These are phyloP conservation scores for Plasmodium knowlesi DNA, from an alignment of 169 alveolate species.

Conservation along the genomic window DNA sequence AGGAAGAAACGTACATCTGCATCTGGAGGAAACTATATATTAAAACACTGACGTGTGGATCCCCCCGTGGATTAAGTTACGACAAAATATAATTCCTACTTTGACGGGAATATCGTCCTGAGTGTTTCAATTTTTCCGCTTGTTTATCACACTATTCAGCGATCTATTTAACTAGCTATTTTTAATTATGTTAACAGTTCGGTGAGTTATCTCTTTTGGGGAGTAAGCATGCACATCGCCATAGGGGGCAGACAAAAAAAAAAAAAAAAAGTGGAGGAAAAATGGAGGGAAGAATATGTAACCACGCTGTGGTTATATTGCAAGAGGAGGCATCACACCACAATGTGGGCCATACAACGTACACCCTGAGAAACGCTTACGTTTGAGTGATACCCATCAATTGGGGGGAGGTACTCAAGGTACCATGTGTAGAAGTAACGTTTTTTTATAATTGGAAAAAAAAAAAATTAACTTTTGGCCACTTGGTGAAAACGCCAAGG, in stretches of 20 bases:
- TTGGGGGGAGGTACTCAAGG: neutral
- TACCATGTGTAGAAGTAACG: neutral
- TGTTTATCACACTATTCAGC: neutral
- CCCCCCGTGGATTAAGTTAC: neutral
- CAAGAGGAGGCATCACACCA: neutral
- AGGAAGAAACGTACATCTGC: neutral
- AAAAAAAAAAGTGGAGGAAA: neutral
- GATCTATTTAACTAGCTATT: neutral
- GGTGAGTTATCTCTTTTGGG: neutral
- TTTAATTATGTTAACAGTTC: neutral
- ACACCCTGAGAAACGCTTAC: neutral
- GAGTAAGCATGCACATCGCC: neutral
- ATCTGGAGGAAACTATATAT: neutral
- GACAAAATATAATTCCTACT: neutral
- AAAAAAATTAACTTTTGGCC: neutral
- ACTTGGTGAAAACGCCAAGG: neutral
- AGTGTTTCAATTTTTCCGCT: neutral
- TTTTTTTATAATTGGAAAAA: neutral
- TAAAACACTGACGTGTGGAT: neutral
- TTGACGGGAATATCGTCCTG: neutral
- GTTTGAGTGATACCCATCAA: neutral
- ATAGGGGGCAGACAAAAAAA: neutral
- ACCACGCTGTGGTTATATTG: neutral
- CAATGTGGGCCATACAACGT: neutral
- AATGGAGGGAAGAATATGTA: neutral